Base-by-base conservation (phyloP, 768 basidiomycete genomes). In the Hemileccinum rubropunctum region DNA sequence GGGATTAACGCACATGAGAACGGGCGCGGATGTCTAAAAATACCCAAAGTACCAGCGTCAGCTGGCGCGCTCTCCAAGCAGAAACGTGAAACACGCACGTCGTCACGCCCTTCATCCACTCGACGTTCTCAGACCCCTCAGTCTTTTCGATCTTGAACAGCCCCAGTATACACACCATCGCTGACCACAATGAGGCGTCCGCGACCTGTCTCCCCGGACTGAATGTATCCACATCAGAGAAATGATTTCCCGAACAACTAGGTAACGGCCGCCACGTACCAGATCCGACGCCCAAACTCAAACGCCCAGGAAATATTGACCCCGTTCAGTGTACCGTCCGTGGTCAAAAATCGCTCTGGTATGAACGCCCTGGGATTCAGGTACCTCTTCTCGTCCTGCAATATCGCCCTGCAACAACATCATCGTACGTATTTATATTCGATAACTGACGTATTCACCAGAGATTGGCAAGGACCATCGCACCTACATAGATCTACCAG, bases 301-400 rank as follows among this genome's bases (percentile, higher is more conserved):
- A 63, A 63, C 2, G 5, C 3, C 45, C 53, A 57, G 1, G 44
- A 1, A 26, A 58, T 5, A 7, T 28, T 51, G 38, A 60, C 58
- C 0, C 53, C 53, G n/a, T 49, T 57, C 26, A 62, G 32, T 4
- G 52, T 47, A 8, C 61, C 61, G 6, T 63, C 58, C 3, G 14
- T 20, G 0, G 11, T 35, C 30, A 71, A 64, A 51, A 70, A 76
- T 5, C 75, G 58, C 11, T 71, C 74, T 3, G 74, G 74, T n/a
- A 60, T 57, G 59, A 74, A 75, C 10, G 17, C 30, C 0, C 58
- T 43, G 3, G 72, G 67, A 4, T 71, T 55, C 4, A 67, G 63
- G 48, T 73, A 75, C 27, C 59, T 60, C 8, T 54, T 45, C 42
- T 71, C 68, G 32, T 79, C 65, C 42, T 70, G 73, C 2, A 71